A percentile compares a stretch with the other conserved stretches of the same genome.
phyloP scores from a whole-genome alignment of 2,329 filamentous ascomycete genomes.

The Leptographium galeiforme region DNA sequence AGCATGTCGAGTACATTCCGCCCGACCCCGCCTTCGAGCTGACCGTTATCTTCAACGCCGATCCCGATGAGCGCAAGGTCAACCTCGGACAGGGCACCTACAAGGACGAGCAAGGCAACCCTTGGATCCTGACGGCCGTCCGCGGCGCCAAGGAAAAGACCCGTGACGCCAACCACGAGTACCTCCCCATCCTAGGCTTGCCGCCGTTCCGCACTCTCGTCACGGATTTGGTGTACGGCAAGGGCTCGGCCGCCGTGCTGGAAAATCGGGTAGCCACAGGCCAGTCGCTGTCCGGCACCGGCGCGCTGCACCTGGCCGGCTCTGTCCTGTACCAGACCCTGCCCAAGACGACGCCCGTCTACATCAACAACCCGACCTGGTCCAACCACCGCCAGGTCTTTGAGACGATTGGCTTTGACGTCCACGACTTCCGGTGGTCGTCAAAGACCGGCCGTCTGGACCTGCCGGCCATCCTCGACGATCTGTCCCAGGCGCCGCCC shows the following conservation, averaged over 20 bases:
- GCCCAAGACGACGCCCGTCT: conserved; percentile 52
- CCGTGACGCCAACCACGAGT: conserved; percentile 88
- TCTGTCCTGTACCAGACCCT: conserved; percentile 86
- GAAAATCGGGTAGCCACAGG: conserved; percentile 29
- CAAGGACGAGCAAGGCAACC: conserved; percentile 85
- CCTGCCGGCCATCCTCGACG: conserved; percentile 69
- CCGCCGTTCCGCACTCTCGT: conserved; percentile 71
- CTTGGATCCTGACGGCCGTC: conserved; percentile 90
- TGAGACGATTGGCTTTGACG: conserved; percentile 13
- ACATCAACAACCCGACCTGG: conserved; percentile 93
- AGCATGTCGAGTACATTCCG: conserved; percentile 1
- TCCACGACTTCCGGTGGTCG: conserved; percentile 25
- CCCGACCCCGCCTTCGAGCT: conserved; percentile 19
- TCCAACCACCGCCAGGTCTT: conserved; percentile 98
- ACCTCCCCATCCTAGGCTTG: conserved; percentile 87
- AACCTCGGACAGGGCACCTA: conserved; percentile 55
- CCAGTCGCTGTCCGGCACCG: conserved; percentile 94
- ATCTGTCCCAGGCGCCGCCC: conserved; percentile 56
- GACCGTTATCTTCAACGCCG: conserved; percentile 18
- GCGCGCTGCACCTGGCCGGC: conserved; percentile 81
- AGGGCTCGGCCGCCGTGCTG: neutral
- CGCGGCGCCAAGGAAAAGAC: conserved; percentile 75
- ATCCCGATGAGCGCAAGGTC: conserved; percentile 16
- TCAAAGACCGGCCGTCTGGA: conserved; percentile 63
- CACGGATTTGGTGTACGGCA: conserved; percentile 37